Base-by-base conservation (phyloP, 371 early-diverging fungal species). In the Choanephora cucurbitarum region DNA sequence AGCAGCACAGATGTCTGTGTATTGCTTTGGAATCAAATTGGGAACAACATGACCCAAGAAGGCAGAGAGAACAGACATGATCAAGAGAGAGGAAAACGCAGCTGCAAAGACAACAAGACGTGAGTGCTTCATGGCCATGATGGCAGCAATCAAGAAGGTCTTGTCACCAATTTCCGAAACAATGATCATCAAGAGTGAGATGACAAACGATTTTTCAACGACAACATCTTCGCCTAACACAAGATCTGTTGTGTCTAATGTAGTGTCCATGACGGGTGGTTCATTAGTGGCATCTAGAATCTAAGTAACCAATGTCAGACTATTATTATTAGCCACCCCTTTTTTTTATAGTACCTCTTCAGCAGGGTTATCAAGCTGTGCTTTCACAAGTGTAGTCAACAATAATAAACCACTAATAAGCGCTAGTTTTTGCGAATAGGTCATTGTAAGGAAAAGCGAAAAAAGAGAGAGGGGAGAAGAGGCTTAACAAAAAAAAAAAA, bases 91-190 rank as follows among this genome's bases (percentile, higher is more conserved):
- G 3, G 87, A 79, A 60, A 93, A 87, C 4, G 96, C 91, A 0
- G 93, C 93, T 1, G 88, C 68, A 73, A 97, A 97, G 45, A 97
- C 91, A 49, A 95, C 80, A 18, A 85, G 56, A 19, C 94, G 87
- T 31, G 92, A 84, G 68, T 93, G 90, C 62, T 86, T 87, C 96
- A 98, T 98, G 24, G 97, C 97, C 89, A 97, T 86, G 59, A 97
- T 92, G 37, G 95, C 95, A 5, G 94, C 94, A 54, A 97, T 96
- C 53, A 97, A 80, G 62, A 97, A 97, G 15, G 98, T 97, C 79
- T 97, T 97, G 87, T 97, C 98, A 44, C 98, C 98, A 59, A 96
- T 93, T 68, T 97, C 97, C 11, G 95, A 94, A 18, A 93, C 90
- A 21, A 94, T 77, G 52, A 95, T 95, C 84, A 97, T 92, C 22